Evolutionary conservation across 2,329 filamentous ascomycete genomes (phyloP).

Genomic region (Teratosphaeria nubilosa): DNA sequence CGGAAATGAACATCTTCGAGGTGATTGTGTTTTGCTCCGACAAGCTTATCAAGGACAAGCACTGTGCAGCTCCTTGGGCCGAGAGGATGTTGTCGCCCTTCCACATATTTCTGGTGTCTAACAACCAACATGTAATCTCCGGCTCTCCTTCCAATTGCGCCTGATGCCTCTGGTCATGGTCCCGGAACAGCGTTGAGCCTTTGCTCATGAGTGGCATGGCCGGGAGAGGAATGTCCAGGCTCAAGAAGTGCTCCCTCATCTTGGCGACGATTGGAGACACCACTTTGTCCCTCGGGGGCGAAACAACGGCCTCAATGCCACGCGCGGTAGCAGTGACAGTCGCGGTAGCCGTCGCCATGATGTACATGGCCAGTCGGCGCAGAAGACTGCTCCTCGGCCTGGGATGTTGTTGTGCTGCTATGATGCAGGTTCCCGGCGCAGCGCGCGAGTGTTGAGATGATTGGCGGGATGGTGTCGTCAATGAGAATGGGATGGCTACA

Average conservation of each 20-base stretch:
- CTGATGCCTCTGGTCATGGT: background rate
- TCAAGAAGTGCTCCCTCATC: slow-evolving; percentile 11
- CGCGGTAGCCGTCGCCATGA: slow-evolving; percentile 1
- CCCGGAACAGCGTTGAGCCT: background rate
- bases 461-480: background rate
- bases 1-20: slow-evolving; percentile 41
- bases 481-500: background rate
- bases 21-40: slow-evolving; percentile 50
- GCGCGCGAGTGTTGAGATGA: background rate
- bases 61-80: slow-evolving; percentile 32
- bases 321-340: background rate
- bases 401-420: background rate
- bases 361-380: background rate
- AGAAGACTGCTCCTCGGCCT: background rate
- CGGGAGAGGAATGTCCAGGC: slow-evolving; percentile 9
- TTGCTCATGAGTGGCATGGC: slow-evolving; percentile 3
- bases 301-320: background rate
- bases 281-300: background rate
- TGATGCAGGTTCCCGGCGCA: background rate
- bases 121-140: slow-evolving; percentile 37
- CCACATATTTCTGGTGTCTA: slow-evolving; percentile 41
- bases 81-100: slow-evolving; percentile 34
- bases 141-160: background rate
- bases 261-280: slow-evolving; percentile 8
- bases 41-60: slow-evolving; percentile 32